Evolutionary conservation across 2,329 filamentous ascomycete genomes (phyloP).

Genomic region (Aphanoascus verrucosus): DNA sequence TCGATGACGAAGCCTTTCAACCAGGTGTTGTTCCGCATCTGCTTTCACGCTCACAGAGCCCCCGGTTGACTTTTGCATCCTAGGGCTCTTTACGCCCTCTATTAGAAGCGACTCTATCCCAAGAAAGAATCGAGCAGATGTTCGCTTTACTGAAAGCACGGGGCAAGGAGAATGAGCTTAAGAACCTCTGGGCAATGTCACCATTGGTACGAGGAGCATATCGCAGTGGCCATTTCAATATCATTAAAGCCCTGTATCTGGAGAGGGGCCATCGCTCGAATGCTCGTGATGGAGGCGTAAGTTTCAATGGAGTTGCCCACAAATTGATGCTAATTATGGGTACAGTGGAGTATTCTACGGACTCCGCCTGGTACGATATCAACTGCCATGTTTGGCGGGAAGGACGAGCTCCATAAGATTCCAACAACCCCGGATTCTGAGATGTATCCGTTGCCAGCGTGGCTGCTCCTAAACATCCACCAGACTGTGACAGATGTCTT

Average conservation of each 20-base stretch:
- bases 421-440: constrained; percentile 6
- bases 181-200: constrained; percentile 13
- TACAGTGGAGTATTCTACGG: constrained; percentile 6
- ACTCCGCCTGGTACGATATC: not conserved
- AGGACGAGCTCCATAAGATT: not conserved
- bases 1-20: constrained; percentile 8
- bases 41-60: not conserved
- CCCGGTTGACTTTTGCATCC: not conserved
- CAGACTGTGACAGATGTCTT: not conserved
- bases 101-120: constrained; percentile 4
- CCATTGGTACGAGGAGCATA: not conserved
- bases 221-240: constrained; percentile 6
- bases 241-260: constrained; percentile 6
- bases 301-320: not conserved
- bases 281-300: not conserved
- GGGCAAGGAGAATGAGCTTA: constrained; percentile 1
- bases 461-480: constrained; percentile 2
- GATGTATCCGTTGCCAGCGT: constrained; percentile 7
- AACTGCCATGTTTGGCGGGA: not conserved
- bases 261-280: not conserved
- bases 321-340: not conserved
- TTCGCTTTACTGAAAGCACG: constrained; percentile 2
- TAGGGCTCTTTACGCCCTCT: constrained; percentile 13
- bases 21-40: constrained; percentile 7
- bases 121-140: constrained; percentile 6